Evolutionary conservation across 2,329 filamentous ascomycete species (phyloP), one percentile per base, ranked within the genome.

Genomic region (Phyllosticta capitalensis): DNA sequence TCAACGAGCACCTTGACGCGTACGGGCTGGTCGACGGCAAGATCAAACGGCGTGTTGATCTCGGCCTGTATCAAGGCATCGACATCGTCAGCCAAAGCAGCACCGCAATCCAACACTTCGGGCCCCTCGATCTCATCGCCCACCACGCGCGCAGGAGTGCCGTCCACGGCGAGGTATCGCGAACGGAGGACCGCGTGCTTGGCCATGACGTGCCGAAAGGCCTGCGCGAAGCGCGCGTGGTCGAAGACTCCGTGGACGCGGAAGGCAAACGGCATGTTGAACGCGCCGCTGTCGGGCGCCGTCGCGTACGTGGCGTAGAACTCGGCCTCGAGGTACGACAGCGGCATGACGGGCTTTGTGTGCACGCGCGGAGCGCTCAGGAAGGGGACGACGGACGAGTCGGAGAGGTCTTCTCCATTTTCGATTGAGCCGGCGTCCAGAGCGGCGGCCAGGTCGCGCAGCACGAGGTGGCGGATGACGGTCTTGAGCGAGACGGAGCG

Each of bases 111-210:
- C 3, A 5, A 9, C 9, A n/a, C 28, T 33, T 33, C 33, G 24
- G 14, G 56, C n/a, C n/a, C 38, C 2, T n/a, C 30, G 51, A 28
- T 12, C 3, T 9, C 9, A 2, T 58, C 56, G 7, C 21, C 17
- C 4, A 58, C 21, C 2, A 52, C 52, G 6, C 56, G 56, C 51
- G 28, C 20, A 9, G 53, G 26, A 5, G 6, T 20, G 21, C 50
- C 56, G 21, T 58, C 26, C 1, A 28, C 22, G 22, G 17, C 12
- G 12, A 28, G 50, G 33, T 49, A 58, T 5, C 56, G 56, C 6
- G 56, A 58, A n/a, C 56, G 51, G 3, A 58, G 56, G 9, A 58
- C 56, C 30, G 52, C 30, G 14, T 58, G 56, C 50, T 30, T 30
- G 1, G 56, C 28, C 33, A 58, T 19, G 56, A 53, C 33, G 20